Conservation (phyloP, 2,329 filamentous ascomycete species). For the Eurotiales sp. region DNA sequence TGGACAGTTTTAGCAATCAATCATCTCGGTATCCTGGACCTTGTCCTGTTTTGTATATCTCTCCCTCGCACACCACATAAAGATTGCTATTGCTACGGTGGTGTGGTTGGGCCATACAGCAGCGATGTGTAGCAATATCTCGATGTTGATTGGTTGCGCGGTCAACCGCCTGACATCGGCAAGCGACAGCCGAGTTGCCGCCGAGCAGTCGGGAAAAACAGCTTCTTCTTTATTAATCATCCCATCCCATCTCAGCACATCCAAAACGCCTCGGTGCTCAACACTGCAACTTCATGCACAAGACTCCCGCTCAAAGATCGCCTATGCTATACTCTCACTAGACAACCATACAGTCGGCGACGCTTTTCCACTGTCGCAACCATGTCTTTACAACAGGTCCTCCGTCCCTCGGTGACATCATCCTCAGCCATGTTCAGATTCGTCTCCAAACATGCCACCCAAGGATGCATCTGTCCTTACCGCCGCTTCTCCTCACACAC, state of each 20-base stretch:
- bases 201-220: slow-evolving; percentile 6
- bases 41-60: too few species aligned
- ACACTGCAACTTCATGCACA: too few species aligned
- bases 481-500: slow-evolving; percentile 48
- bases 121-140: slow-evolving; percentile 35
- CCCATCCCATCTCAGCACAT: too few species aligned
- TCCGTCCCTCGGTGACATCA: slow-evolving; percentile 45
- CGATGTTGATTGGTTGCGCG: slow-evolving; percentile 32
- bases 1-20: too few species aligned
- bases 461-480: slow-evolving; percentile 37
- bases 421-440: slow-evolving; percentile 40
- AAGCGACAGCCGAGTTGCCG: slow-evolving; percentile 11
- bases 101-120: slow-evolving; percentile 5
- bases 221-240: neutral
- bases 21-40: too few species aligned
- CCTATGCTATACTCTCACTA: neutral
- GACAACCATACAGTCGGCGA: neutral
- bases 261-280: too few species aligned
- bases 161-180: slow-evolving; percentile 13
- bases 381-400: slow-evolving; percentile 39
- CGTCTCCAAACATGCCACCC: slow-evolving; percentile 34
- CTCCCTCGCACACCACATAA: too few species aligned
- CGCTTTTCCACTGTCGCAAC: slow-evolving; percentile 8
- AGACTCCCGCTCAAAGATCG: too few species aligned
- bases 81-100: too few species aligned